Conservation (phyloP, 176 grass and related monocot genomes). For the Oryza glaberrima region DNA sequence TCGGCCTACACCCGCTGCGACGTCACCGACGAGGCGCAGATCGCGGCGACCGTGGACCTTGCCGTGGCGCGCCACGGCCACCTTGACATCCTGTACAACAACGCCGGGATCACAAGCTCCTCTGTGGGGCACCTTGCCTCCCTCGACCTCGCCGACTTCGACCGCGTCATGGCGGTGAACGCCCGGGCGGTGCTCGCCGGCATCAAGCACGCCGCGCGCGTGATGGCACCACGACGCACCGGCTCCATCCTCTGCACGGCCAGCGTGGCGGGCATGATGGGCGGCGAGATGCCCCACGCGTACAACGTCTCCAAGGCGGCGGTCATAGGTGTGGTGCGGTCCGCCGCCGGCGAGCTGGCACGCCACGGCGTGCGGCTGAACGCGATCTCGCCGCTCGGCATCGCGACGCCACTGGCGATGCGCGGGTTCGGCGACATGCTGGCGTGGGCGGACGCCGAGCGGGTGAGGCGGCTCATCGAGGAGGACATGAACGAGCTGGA, state of each 20-base stretch:
- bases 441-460: not conserved
- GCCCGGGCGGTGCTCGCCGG: constrained; percentile 27
- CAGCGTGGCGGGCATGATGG: constrained; percentile 13
- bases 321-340: not conserved
- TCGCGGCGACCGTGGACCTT: constrained; percentile 29
- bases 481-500: not conserved
- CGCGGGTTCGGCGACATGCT: not conserved
- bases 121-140: no score
- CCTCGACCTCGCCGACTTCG: constrained; percentile 60
- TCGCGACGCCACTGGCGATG: constrained; percentile 9
- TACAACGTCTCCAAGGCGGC: constrained; percentile 31
- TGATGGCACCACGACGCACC: not conserved
- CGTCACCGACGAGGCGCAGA: constrained; percentile 37
- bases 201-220: constrained; percentile 41
- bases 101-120: constrained; percentile 32
- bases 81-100: constrained; percentile 46
- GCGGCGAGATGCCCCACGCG: not conserved
- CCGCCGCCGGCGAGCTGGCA: not conserved
- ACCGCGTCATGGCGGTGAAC: constrained; percentile 63
- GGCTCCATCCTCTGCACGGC: constrained; percentile 25
- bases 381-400: constrained; percentile 27
- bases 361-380: constrained; percentile 30
- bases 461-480: not conserved
- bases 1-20: constrained; percentile 28
- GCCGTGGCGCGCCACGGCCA: constrained; percentile 15